Conservation (phyloP, 83 land plant species). For the Picea engelmannii region DNA sequence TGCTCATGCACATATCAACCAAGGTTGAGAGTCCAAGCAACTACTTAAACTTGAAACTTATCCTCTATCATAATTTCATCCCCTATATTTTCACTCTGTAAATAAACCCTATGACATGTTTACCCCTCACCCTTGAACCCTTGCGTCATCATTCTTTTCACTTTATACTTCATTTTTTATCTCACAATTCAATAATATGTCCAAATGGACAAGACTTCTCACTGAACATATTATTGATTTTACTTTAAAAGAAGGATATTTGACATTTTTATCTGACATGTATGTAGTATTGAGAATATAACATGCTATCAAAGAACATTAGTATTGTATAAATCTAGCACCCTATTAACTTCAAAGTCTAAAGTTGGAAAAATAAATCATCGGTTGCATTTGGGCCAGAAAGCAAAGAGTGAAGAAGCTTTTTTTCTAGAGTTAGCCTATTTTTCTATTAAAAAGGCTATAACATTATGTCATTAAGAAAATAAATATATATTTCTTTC, state of each 20-base stretch:
- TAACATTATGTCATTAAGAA: not conserved
- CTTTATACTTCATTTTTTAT: slow-evolving; percentile 31
- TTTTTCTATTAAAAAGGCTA: not conserved
- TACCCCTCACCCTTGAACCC: too few species aligned
- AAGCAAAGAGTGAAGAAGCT: not conserved
- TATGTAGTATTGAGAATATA: not conserved
- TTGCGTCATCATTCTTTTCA: too few species aligned
- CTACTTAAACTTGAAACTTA: too few species aligned
- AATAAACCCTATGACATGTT: too few species aligned
- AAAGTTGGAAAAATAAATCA: too few species aligned
- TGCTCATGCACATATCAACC: too few species aligned
- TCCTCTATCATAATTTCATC: too few species aligned
- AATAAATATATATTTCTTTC: not conserved
- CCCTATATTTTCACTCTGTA: too few species aligned
- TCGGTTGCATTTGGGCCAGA: not conserved
- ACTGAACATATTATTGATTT: not conserved
- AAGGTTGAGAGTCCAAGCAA: too few species aligned
- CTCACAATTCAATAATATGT: slow-evolving; percentile 29
- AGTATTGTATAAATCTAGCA: too few species aligned
- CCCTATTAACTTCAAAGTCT: too few species aligned
- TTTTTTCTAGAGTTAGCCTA: not conserved
- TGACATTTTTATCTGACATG: not conserved
- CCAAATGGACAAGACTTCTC: not conserved
- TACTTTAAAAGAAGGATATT: not conserved
- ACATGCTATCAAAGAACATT: too few species aligned